Conservation (phyloP, 768 basidiomycete genomes). For the Nidularia pulvinata region DNA sequence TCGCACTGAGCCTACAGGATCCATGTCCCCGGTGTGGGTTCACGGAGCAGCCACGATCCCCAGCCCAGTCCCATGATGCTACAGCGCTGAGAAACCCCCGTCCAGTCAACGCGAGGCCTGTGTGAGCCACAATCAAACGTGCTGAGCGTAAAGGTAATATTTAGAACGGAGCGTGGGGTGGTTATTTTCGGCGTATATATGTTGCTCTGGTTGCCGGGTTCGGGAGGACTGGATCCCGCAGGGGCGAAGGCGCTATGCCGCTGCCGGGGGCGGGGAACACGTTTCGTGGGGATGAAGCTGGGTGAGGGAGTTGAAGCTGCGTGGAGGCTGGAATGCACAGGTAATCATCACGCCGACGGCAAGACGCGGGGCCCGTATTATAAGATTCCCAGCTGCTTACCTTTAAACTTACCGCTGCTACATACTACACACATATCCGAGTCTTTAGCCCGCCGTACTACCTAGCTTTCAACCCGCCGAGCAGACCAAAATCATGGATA, state of each 20-base stretch:
- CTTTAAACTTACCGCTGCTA: too few species aligned
- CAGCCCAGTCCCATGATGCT: too few species aligned
- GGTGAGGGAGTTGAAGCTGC: background rate
- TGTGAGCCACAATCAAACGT: background rate
- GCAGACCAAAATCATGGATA: conserved; percentile 10
- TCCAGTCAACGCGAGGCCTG: background rate
- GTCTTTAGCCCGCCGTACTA: background rate
- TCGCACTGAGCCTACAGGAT: too few species aligned
- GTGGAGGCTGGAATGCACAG: background rate
- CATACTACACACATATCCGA: background rate
- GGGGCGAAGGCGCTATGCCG: background rate
- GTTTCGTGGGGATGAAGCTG: background rate
- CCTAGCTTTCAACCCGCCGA: background rate
- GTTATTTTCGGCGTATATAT: background rate
- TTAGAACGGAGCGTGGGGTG: background rate
- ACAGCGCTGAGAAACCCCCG: background rate
- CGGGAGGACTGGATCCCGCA: too few species aligned
- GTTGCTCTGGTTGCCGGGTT: too few species aligned
- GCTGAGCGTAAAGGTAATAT: background rate
- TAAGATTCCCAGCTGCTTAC: too few species aligned
- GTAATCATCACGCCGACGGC: background rate
- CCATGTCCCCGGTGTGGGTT: too few species aligned
- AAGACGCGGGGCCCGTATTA: too few species aligned
- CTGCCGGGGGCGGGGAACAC: background rate
- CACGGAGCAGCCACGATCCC: too few species aligned